Base-by-base conservation (phyloP, 78 protist species). In the Acrasis kona region DNA sequence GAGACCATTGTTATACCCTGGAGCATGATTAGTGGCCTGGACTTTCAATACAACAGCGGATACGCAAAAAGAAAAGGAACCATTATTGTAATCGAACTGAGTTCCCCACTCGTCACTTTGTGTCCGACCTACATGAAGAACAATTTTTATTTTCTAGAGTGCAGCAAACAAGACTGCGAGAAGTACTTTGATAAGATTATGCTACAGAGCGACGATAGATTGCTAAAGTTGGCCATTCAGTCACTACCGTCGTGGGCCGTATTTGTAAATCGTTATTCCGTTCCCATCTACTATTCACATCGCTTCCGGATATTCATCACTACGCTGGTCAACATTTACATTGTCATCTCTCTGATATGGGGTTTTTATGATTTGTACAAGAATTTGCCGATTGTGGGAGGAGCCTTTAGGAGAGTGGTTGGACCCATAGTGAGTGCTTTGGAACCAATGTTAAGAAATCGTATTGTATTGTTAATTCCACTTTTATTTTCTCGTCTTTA, bases 341-440 rank as follows among this genome's bases (percentile, higher is more conserved):
- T 50, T 19, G 19, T 50, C 19, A 50, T 50, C 19, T 50, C 61
- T 50, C 61, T 50, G 19, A n/a, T 50, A n/a, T 50, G 61, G 61
- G 61, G 61, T 50, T 50, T 50, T 50, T 50, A 50, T 50, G 61
- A 50, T 50, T 50, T 50, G 61, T 50, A 50, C 61, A 50, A 50
- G 19, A 19, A 50, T 50, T 50, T 50, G 61, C 61, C 61, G 34
- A n/a, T 50, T 50, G 61, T 50, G 19, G 61, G 61, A 50, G 61
- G 19, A n/a, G 61, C 61, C 19, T n/a, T 50, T 50, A 50, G 61
- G 19, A 50, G 19, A 50, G 61, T 50, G 19, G 19, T 50, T 50
- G 61, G 61, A 19, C 61, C 61, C 19, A 50, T 50, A n/a, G 19
- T 50, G 19, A n/a, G n/a, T n/a, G n/a, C n/a, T n/a, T n/a, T n/a